Evolutionary conservation across 768 basidiomycete species (phyloP).

Genomic region (Leccinum rimulosum): DNA sequence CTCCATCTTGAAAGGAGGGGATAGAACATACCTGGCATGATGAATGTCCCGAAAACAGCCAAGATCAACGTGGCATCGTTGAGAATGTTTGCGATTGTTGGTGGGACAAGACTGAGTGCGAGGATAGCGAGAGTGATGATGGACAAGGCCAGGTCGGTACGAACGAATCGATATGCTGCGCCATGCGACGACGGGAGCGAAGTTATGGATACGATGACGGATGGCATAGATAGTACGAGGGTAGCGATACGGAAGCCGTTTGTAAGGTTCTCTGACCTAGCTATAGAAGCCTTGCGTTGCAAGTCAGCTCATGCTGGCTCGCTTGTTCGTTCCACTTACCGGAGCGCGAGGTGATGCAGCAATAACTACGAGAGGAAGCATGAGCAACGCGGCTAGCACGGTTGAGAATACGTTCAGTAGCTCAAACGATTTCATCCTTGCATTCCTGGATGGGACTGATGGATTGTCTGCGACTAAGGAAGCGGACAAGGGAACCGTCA

Average conservation of each 20-base stretch:
- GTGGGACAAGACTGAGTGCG: conserved; percentile 45
- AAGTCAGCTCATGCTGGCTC: conserved; percentile 14
- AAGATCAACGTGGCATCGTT: conserved; percentile 49
- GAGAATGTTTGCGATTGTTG: conserved; percentile 36
- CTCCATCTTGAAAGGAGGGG: not conserved
- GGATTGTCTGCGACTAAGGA: conserved; percentile 46
- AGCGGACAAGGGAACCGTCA: conserved; percentile 64
- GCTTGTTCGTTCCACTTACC: conserved; percentile 35
- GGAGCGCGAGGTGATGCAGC: conserved; percentile 42
- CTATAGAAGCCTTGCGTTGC: conserved; percentile 5
- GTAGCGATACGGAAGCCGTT: conserved; percentile 46
- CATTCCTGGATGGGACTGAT: conserved; percentile 35
- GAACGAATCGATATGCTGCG: conserved; percentile 36
- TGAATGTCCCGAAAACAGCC: conserved; percentile 55
- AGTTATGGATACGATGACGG: conserved; percentile 55
- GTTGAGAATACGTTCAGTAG: conserved; percentile 52
- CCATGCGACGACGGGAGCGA: conserved; percentile 49
- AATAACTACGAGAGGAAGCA: conserved; percentile 58
- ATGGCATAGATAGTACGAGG: conserved; percentile 59
- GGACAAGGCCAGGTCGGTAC: conserved; percentile 46
- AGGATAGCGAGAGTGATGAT: conserved; percentile 42
- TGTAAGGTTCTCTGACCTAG: conserved; percentile 7
- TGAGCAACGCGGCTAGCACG: conserved; percentile 44
- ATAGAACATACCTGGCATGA: conserved; percentile 51
- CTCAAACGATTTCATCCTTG: conserved; percentile 55